Conservation (phyloP, 495 filamentous ascomycete species). For the Friedmanniomyces simplex region DNA sequence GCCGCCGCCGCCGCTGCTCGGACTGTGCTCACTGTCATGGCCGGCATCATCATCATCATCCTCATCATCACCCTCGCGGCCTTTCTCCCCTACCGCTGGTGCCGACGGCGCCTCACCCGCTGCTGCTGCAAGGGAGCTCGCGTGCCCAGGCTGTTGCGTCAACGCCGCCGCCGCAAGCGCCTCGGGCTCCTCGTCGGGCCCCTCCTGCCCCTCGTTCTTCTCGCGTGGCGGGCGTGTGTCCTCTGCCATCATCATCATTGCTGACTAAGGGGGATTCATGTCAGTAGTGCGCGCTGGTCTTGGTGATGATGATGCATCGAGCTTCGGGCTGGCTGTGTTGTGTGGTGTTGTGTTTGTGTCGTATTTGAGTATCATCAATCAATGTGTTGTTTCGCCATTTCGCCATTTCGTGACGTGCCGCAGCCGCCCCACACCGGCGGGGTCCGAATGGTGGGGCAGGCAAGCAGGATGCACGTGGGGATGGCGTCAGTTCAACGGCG, state of each 20-base stretch:
- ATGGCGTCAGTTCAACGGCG: too few relatives aligned
- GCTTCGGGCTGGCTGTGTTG: background rate
- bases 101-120: background rate
- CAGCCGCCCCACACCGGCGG: too few relatives aligned
- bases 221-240: background rate
- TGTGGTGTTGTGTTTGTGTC: background rate
- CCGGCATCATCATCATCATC: background rate
- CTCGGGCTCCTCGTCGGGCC: too few relatives aligned
- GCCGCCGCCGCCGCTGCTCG: background rate
- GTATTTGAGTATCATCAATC: background rate
- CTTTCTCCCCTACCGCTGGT: too few relatives aligned
- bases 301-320: background rate
- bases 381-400: too few relatives aligned
- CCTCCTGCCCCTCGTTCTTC: too few relatives aligned
- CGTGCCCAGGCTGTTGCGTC: background rate
- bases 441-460: too few relatives aligned
- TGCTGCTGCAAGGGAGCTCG: background rate
- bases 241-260: background rate
- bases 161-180: background rate
- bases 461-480: too few relatives aligned
- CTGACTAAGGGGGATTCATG: background rate
- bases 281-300: background rate
- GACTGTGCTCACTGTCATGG: background rate
- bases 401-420: background rate
- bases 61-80: too few relatives aligned